A percentile compares a stretch with the other conserved stretches of the same genome.
Conservation (phyloP, 2,329 filamentous ascomycete species). For the Davidsoniella virescens region DNA sequence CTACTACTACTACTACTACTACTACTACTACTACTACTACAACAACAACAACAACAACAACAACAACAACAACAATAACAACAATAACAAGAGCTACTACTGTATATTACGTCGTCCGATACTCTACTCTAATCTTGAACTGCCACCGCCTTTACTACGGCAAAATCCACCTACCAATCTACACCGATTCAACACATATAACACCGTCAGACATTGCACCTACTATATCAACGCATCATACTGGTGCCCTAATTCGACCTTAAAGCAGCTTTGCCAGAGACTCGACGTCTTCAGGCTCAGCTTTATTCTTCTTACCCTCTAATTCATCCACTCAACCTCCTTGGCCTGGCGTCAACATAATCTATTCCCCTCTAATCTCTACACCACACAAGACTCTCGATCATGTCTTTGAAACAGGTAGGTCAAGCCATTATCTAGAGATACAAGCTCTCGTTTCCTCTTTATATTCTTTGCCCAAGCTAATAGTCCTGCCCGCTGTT, state of each 20-base stretch:
- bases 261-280: neutral
- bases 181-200: no score
- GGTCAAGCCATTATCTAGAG: conserved; percentile 13
- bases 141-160: no score
- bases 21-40: neutral
- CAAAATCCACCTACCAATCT: no score
- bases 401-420: conserved; percentile 48
- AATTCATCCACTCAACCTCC: neutral
- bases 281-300: conserved; percentile 6
- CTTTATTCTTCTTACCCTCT: neutral
- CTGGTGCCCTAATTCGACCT: no score
- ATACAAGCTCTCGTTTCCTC: neutral
- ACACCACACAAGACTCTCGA: conserved; percentile 16
- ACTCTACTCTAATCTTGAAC: no score
- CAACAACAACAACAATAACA: no score
- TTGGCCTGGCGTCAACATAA: conserved; percentile 9
- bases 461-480: neutral
- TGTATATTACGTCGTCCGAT: neutral
- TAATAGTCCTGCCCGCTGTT: neutral
- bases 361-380: neutral
- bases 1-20: neutral
- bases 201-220: no score
- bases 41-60: no score
- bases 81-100: no score
- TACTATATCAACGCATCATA: no score